phyloP scores from a whole-genome alignment of 139 green algal species.

The Micractinium sp. region DNA sequence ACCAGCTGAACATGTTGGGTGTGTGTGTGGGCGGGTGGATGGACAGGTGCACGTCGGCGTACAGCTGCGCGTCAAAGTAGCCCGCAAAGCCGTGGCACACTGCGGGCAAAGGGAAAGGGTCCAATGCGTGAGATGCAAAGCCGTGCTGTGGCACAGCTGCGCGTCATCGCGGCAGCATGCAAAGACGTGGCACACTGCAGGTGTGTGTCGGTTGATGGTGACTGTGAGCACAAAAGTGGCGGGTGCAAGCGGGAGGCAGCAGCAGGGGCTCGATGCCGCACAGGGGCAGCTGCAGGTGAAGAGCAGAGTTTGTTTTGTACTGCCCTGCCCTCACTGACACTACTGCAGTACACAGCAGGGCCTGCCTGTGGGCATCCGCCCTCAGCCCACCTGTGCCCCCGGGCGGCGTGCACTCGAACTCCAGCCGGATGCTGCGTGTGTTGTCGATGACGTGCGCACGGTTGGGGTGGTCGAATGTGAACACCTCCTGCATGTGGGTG shows the following conservation, averaged over 20 bases:
- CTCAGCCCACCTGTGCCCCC: constrained; percentile 1
- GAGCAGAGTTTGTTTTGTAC: background rate
- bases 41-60: constrained; percentile 86
- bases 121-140: too few relatives aligned
- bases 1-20: constrained; percentile 92
- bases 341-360: background rate
- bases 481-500: constrained; percentile 68
- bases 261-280: too few relatives aligned
- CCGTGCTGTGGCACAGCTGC: too few relatives aligned
- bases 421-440: constrained; percentile 54
- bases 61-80: constrained; percentile 96
- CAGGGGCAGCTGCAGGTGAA: background rate
- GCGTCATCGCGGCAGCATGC: too few relatives aligned
- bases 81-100: constrained; percentile 93
- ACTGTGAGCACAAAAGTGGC: too few relatives aligned
- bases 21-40: constrained; percentile 93
- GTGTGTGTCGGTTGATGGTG: too few relatives aligned
- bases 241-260: background rate
- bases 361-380: background rate
- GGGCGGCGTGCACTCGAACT: constrained; percentile 61
- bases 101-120: constrained; percentile 14
- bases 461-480: constrained; percentile 94
- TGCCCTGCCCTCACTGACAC: background rate
- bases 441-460: constrained; percentile 76
- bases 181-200: too few relatives aligned